A percentile compares a stretch with the other conserved stretches of the same genome.
Evolutionary conservation across 2,329 filamentous ascomycete species (phyloP).

Genomic region (Calonectria henricotiae): DNA sequence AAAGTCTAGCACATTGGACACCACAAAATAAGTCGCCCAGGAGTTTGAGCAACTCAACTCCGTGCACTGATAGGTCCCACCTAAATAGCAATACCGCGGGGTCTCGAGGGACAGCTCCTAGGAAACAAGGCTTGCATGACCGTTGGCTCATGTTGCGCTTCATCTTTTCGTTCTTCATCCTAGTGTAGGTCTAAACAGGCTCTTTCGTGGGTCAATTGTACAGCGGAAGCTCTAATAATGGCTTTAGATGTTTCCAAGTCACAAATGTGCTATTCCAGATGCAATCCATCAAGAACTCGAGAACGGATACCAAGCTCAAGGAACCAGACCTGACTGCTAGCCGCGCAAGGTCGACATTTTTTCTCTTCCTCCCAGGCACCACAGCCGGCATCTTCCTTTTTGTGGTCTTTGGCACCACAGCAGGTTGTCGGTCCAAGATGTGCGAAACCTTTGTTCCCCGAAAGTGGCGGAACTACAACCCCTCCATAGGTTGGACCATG

Average conservation of each 20-base stretch:
- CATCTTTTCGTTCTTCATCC: constrained; percentile 4
- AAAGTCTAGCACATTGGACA: constrained; percentile 12
- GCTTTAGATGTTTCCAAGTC: constrained; percentile 4
- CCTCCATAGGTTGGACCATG: constrained; percentile 1
- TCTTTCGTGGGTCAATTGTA: not conserved
- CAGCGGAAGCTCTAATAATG: not conserved
- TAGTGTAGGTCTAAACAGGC: not conserved
- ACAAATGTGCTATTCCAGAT: constrained; percentile 7
- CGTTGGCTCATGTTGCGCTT: constrained; percentile 17
- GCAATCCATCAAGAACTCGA: constrained; percentile 10
- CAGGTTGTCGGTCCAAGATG: constrained; percentile 4
- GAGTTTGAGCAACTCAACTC: constrained; percentile 3
- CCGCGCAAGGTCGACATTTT: constrained; percentile 1
- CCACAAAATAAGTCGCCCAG: not conserved
- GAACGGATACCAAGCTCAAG: not conserved
- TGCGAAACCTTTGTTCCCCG: constrained; percentile 11
- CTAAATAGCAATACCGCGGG: not conserved
- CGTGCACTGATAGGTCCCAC: not conserved
- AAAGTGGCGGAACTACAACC: constrained; percentile 5
- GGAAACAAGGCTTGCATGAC: constrained; percentile 7
- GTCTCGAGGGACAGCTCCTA: not conserved
- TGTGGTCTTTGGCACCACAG: constrained; percentile 12
- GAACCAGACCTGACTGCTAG: not conserved
- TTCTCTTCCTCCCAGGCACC: constrained; percentile 12
- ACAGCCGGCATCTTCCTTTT: constrained; percentile 10